These are phyloP conservation scores for Elaeis oleifera DNA, from an alignment of 202 grass and related monocot species.

Conservation along the genomic window DNA sequence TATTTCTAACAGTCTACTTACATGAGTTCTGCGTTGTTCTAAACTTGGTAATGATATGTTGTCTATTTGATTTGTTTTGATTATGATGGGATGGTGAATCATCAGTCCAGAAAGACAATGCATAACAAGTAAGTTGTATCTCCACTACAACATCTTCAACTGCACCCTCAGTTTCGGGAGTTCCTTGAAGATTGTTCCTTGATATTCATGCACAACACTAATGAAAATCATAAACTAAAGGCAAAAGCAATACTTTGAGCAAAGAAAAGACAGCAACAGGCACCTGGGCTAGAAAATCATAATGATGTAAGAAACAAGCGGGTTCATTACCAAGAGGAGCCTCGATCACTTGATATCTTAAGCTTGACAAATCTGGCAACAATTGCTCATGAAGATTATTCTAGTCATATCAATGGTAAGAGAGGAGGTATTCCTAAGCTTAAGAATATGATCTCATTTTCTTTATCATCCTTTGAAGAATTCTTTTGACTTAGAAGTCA, in stretches of 20 bases:
- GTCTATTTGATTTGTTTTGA: conserved; percentile 20
- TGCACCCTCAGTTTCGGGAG: conserved; percentile 10
- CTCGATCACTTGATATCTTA: conserved; percentile 69
- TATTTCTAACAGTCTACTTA: neutral
- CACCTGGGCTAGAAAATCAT: conserved; percentile 29
- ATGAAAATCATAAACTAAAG: conserved; percentile 22
- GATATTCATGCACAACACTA: neutral
- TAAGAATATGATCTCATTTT: conserved; percentile 3
- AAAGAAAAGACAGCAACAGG: conserved; percentile 69
- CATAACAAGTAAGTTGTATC: conserved; percentile 63
- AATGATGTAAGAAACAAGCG: conserved; percentile 22
- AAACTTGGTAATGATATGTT: conserved; percentile 10
- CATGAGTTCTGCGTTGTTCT: neutral
- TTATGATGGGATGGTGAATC: conserved; percentile 25
- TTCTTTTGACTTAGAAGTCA: too few species aligned
- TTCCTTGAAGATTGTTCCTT: conserved; percentile 2
- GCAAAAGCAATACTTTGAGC: conserved; percentile 92
- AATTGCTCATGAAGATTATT: conserved; percentile 25
- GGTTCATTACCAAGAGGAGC: conserved; percentile 30
- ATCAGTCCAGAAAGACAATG: conserved; percentile 79
- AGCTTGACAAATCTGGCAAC: conserved; percentile 63
- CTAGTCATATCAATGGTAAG: conserved; percentile 27
- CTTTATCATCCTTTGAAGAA: conserved; percentile 9
- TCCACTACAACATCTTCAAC: conserved; percentile 5
- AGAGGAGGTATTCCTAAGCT: conserved; percentile 1